Conservation (phyloP, 179 eudicot species). For the Dionaea muscipula region DNA sequence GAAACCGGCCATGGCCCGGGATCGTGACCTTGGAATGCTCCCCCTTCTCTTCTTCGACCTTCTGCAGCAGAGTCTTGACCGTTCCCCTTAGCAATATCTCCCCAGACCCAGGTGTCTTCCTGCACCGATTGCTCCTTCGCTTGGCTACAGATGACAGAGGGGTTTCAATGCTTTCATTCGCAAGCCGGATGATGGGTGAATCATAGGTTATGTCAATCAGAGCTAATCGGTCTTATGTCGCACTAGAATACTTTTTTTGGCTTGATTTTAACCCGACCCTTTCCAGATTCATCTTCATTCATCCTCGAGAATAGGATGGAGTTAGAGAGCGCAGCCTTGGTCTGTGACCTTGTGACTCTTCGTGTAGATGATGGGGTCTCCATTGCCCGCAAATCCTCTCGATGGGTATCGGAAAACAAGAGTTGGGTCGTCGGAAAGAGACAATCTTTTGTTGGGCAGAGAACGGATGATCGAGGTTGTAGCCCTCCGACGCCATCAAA, state of each 20-base stretch:
- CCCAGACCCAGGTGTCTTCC: constrained; percentile 77
- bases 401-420: neutral
- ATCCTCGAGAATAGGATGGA: constrained; percentile 18
- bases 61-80: constrained; percentile 68
- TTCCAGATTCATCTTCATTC: constrained; percentile 26
- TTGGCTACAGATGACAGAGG: constrained; percentile 44
- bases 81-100: constrained; percentile 70
- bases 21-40: constrained; percentile 40
- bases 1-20: constrained; percentile 17
- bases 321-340: constrained; percentile 12
- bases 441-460: too few species aligned
- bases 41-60: constrained; percentile 80
- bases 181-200: constrained; percentile 75
- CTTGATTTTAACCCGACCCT: constrained; percentile 17
- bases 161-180: constrained; percentile 36
- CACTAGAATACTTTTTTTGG: constrained; percentile 1
- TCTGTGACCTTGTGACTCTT: constrained; percentile 56
- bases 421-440: neutral
- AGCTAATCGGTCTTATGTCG: constrained; percentile 22
- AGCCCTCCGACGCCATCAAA: too few species aligned
- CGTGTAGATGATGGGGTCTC: constrained; percentile 53
- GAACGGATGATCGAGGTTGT: too few species aligned
- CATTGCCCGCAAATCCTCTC: too few species aligned
- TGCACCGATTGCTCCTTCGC: constrained; percentile 18
- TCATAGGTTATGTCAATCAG: constrained; percentile 67